Evolutionary conservation across 2,329 filamentous ascomycete species (phyloP).

Genomic region (Fusarium camptoceras): DNA sequence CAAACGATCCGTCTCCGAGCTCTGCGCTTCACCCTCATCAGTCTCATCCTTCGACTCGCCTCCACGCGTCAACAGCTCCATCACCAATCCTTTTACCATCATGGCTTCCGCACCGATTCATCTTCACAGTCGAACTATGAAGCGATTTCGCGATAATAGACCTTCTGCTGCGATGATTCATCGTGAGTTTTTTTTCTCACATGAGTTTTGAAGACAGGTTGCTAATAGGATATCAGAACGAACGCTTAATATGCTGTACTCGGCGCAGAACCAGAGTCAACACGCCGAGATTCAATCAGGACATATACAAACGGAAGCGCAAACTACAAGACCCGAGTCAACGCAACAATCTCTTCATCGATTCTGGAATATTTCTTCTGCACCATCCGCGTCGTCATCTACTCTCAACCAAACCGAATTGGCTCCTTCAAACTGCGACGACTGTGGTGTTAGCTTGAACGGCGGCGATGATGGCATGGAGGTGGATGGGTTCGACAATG

Average conservation of each 20-base stretch:
- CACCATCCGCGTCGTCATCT: slow-evolving; percentile 47
- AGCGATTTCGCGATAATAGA: slow-evolving; percentile 69
- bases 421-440: slow-evolving; percentile 61
- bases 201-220: not conserved
- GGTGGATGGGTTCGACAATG: slow-evolving; percentile 49
- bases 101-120: slow-evolving; percentile 55
- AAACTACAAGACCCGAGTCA: slow-evolving; percentile 17
- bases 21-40: slow-evolving; percentile 61
- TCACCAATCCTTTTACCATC: slow-evolving; percentile 49
- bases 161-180: slow-evolving; percentile 68
- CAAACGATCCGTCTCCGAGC: slow-evolving; percentile 71
- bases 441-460: slow-evolving; percentile 59
- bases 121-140: slow-evolving; percentile 68
- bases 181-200: slow-evolving; percentile 55
- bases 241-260: slow-evolving; percentile 69
- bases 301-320: slow-evolving; percentile 17
- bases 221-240: slow-evolving; percentile 58
- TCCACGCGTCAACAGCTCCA: slow-evolving; percentile 48
- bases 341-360: slow-evolving; percentile 67
- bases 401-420: slow-evolving; percentile 23
- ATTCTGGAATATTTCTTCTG: slow-evolving; percentile 68
- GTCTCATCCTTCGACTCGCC: slow-evolving; percentile 57
- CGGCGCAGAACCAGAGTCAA: slow-evolving; percentile 59
- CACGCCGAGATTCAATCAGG: not conserved
- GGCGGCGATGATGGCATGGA: slow-evolving; percentile 52